phyloP scores from a whole-genome alignment of 1,139 yeast species.

The Saccharomyces uvarum region DNA sequence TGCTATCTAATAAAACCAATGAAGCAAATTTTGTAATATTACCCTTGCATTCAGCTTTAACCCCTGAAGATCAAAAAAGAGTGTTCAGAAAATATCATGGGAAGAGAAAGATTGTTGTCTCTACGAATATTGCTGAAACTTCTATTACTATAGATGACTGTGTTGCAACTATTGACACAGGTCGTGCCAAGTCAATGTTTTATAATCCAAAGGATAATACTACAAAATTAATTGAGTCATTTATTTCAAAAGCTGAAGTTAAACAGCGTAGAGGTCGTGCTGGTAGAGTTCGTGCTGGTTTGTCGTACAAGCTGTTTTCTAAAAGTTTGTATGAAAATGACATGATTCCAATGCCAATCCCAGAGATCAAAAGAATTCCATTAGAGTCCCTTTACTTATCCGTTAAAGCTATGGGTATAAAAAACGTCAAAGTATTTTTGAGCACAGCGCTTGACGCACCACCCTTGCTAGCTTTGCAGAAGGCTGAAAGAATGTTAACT shows the following conservation, averaged over 20 bases:
- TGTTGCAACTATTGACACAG: slow-evolving; percentile 84
- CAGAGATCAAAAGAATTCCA: slow-evolving; percentile 80
- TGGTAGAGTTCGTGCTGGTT: slow-evolving; percentile 86
- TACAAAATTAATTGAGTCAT: slow-evolving; percentile 65
- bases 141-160: slow-evolving; percentile 91
- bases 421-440: slow-evolving; percentile 61
- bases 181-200: slow-evolving; percentile 70
- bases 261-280: slow-evolving; percentile 94
- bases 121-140: slow-evolving; percentile 84
- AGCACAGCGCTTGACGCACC: slow-evolving; percentile 81
- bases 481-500: slow-evolving; percentile 54
- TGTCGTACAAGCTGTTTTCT: slow-evolving; percentile 75
- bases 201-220: slow-evolving; percentile 63
- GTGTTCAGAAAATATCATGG: slow-evolving; percentile 58
- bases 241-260: slow-evolving; percentile 91
- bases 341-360: slow-evolving; percentile 70
- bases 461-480: slow-evolving; percentile 43
- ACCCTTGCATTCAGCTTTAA: slow-evolving; percentile 82
- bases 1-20: slow-evolving; percentile 17
- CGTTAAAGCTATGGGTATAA: slow-evolving; percentile 83
- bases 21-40: slow-evolving; percentile 36
- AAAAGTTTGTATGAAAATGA: slow-evolving; percentile 43
- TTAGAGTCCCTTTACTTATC: slow-evolving; percentile 74
- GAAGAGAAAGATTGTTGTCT: slow-evolving; percentile 70
- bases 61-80: slow-evolving; percentile 71